Percentiles rank a stretch among this genome's conserved stretches.
These are phyloP conservation scores for Pilatotrama ljubarskyi DNA, from an alignment of 768 basidiomycete species.

Conservation along the genomic window DNA sequence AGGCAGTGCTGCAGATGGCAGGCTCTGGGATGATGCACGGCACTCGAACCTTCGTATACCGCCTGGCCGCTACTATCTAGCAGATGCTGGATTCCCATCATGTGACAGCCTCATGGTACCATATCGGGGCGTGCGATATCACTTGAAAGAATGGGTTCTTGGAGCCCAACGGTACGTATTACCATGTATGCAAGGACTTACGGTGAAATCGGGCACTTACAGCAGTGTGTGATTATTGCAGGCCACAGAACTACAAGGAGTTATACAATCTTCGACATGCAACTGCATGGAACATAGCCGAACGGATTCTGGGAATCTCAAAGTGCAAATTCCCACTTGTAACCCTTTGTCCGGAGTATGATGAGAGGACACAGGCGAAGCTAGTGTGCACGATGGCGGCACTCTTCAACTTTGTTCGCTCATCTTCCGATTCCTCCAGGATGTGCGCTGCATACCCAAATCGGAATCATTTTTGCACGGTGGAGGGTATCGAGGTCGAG, in stretches of 20 bases:
- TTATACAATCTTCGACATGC: slow-evolving; percentile 21
- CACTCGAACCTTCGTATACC: slow-evolving; percentile 27
- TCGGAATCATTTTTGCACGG: too few relatives aligned
- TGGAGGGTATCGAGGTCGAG: too few relatives aligned
- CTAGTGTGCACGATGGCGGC: slow-evolving; percentile 29
- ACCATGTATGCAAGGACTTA: too few relatives aligned
- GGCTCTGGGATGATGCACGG: slow-evolving; percentile 28
- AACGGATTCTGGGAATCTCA: slow-evolving; percentile 22
- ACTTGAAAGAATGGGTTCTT: slow-evolving; percentile 33
- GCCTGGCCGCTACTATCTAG: slow-evolving; percentile 32
- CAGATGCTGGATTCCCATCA: slow-evolving; percentile 32
- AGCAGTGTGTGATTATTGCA: background rate
- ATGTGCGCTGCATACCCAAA: too few relatives aligned
- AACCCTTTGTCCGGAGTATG: slow-evolving; percentile 23
- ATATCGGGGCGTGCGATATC: slow-evolving; percentile 32
- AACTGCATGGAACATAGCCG: slow-evolving; percentile 21
- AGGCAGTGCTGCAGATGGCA: slow-evolving; percentile 31
- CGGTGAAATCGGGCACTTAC: background rate
- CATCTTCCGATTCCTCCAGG: too few relatives aligned
- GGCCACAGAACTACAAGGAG: background rate
- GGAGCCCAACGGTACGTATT: background rate
- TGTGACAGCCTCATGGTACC: slow-evolving; percentile 31
- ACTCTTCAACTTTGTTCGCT: slow-evolving; percentile 29
- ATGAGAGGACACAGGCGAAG: slow-evolving; percentile 29
- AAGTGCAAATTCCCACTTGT: slow-evolving; percentile 1